These are phyloP conservation scores for Saitozyma sp. DNA, from an alignment of 768 basidiomycete species.

Conservation along the genomic window DNA sequence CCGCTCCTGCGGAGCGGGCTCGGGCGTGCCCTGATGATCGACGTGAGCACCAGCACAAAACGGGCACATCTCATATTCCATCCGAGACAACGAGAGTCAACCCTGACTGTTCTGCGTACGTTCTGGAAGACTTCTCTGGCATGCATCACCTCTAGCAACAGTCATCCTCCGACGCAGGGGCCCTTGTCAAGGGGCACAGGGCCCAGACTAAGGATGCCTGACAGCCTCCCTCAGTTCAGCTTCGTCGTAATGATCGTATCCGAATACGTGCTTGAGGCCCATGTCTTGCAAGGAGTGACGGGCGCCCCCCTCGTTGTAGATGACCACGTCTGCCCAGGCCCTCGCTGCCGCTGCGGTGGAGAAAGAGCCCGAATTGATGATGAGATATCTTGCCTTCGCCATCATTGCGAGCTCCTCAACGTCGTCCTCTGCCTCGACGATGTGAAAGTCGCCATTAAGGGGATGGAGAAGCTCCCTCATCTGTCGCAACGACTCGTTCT, in stretches of 20 bases:
- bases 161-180: too few species aligned
- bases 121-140: too few species aligned
- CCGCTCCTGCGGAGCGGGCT: too few species aligned
- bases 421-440: constrained; percentile 14
- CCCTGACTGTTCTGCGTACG: too few species aligned
- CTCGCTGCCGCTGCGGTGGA: constrained; percentile 3
- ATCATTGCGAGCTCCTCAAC: constrained; percentile 16
- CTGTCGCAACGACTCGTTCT: constrained; percentile 7
- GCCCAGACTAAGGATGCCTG: too few species aligned
- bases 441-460: constrained; percentile 7
- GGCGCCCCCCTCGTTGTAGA: neutral
- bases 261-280: constrained; percentile 16
- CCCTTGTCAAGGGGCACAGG: too few species aligned
- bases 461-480: constrained; percentile 13
- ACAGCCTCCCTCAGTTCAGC: too few species aligned
- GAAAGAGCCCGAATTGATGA: constrained; percentile 13
- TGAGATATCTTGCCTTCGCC: constrained; percentile 16
- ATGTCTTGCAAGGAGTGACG: neutral
- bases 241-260: neutral
- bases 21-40: too few species aligned
- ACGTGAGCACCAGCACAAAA: too few species aligned
- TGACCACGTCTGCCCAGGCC: neutral
- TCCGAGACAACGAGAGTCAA: too few species aligned
- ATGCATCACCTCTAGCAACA: too few species aligned
- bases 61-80: too few species aligned